phyloP scores from a whole-genome alignment of 2,329 filamentous ascomycete species.

The Calonectria henricotiae region DNA sequence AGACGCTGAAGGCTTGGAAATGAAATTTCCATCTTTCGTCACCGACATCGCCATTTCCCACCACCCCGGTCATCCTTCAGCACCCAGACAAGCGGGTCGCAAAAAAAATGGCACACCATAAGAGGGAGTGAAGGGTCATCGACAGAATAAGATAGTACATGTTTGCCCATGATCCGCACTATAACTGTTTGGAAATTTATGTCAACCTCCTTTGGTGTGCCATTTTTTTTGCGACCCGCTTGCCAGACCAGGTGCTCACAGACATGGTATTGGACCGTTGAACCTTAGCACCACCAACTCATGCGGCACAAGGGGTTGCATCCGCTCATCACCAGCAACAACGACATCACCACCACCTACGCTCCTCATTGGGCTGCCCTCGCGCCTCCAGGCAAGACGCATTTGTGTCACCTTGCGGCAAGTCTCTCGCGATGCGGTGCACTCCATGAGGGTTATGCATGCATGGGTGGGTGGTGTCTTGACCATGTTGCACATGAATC shows the following conservation, averaged over 20 bases:
- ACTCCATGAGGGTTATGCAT: neutral
- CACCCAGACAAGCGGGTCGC: no score
- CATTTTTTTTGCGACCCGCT: no score
- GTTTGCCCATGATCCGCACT: no score
- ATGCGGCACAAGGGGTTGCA: slow-evolving; percentile 32
- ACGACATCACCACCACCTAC: slow-evolving; percentile 18
- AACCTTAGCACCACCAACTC: slow-evolving; percentile 29
- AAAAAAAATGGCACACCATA: no score
- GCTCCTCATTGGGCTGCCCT: slow-evolving; percentile 25
- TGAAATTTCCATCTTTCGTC: slow-evolving; percentile 19
- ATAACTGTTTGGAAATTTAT: no score
- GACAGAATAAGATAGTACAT: no score
- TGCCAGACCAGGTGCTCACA: slow-evolving; percentile 15
- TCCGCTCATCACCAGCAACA: slow-evolving; percentile 15
- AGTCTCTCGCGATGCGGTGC: slow-evolving; percentile 12
- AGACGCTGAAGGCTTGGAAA: slow-evolving; percentile 20
- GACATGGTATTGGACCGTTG: slow-evolving; percentile 27
- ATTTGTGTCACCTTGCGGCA: slow-evolving; percentile 17
- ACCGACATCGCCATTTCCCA: slow-evolving; percentile 11
- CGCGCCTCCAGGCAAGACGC: slow-evolving; percentile 23
- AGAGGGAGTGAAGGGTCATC: no score
- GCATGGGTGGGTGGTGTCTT: slow-evolving; percentile 9
- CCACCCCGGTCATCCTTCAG: slow-evolving; percentile 16
- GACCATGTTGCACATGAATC: neutral
- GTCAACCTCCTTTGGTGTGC: no score